Conservation (phyloP, 78 protist species). For the Chrysochromulina parva region DNA sequence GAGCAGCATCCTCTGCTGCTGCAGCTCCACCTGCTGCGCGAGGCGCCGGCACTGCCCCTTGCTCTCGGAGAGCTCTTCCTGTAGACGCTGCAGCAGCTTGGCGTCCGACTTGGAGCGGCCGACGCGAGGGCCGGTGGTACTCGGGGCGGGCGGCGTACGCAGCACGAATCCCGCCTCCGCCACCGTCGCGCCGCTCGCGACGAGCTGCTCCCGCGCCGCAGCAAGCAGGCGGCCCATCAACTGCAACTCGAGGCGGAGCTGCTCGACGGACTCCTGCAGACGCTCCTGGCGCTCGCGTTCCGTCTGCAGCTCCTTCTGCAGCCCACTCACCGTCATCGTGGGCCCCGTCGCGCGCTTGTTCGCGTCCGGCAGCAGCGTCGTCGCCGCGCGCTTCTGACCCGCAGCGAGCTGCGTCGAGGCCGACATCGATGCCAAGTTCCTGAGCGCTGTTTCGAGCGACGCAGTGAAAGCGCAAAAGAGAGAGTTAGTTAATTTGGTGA, state of each 20-base stretch:
- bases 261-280: background rate
- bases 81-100: background rate
- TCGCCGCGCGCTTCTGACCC: too few species aligned
- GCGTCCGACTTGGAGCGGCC: background rate
- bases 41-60: background rate
- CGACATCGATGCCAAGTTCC: too few species aligned
- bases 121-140: background rate
- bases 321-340: too few species aligned
- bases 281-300: background rate
- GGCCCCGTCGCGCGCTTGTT: too few species aligned
- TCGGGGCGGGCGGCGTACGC: too few species aligned
- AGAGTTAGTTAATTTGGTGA: too few species aligned
- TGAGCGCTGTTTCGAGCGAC: too few species aligned
- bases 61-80: background rate
- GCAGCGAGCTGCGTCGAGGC: too few species aligned
- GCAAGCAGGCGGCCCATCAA: background rate
- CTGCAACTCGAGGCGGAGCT: constrained; percentile 6
- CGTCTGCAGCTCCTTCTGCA: background rate
- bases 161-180: background rate
- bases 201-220: background rate
- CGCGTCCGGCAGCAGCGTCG: too few species aligned
- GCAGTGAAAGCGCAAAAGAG: too few species aligned
- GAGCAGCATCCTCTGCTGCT: too few species aligned
- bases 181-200: background rate
- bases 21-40: background rate